Evolutionary conservation across 305 asterid species (phyloP), one percentile per base, ranked within the genome.

Genomic region (Stenogyne calaminthoides): DNA sequence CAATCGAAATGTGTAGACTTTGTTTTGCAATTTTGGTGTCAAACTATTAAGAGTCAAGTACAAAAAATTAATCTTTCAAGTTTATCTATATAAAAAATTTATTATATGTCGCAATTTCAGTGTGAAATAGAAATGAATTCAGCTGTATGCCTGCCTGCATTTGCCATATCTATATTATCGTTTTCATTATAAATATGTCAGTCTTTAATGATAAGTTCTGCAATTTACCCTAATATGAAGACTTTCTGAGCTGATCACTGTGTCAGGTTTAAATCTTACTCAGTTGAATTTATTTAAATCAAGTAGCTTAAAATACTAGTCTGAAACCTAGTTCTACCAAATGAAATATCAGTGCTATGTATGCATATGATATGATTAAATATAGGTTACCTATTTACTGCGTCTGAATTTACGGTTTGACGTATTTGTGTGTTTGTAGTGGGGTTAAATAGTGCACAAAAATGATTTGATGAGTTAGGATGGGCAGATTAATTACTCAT

Each of bases 401-500:
- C 6, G 54, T 14, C n/a, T 14, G 19, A n/a, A 46, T 14, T 46
- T n/a, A 11, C 18, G 0, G 0, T 47, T 0, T 12, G 20, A 47
- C 7, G 10, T 5, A 44, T 4, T 12, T 47, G 16, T 49, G 19
- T 49, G 54, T 40, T 5, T 34, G 7, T 34, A 34, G 39, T 3
- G 42, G 19, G 16, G 52, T 46, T 46, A n/a, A 44, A 46, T 14
- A 46, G 54, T 46, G 54, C 54, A 46, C 2, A 46, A 46, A 40
- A 14, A 46, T 44, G 51, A 44, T 44, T 44, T 44, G 51, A n/a
- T 42, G 49, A 46, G 7, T 46, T 37, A 27, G 51, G 52, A 56
- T 55, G 52, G 67, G 49, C 47, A 64, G 40, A 63, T 63, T 20
- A 16, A 74, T 27, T 57, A 18, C 27, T 8, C 37, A 64, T 11